These are phyloP conservation scores for Stenogyne calaminthoides DNA, from an alignment of 305 asterid species.

Conservation along the genomic window DNA sequence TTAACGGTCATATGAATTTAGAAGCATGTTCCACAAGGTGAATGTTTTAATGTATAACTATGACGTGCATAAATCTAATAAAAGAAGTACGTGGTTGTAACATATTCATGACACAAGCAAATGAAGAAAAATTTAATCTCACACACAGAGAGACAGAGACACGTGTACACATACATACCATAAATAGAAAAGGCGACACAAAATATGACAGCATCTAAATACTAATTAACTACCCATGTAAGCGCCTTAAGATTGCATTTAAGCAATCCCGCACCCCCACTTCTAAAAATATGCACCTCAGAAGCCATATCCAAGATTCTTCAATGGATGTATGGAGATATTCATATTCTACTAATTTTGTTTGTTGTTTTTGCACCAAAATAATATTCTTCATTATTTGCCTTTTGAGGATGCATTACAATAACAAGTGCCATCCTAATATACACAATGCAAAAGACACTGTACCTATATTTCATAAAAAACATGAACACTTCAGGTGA, in stretches of 20 bases:
- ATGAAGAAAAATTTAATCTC: neutral
- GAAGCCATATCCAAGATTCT: neutral
- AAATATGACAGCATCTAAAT: neutral
- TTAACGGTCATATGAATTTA: neutral
- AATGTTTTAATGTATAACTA: neutral
- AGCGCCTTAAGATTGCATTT: neutral
- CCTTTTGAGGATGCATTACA: neutral
- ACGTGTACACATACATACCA: neutral
- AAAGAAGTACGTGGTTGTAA: slow-evolving; percentile 6
- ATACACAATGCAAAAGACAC: neutral
- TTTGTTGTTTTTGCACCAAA: neutral
- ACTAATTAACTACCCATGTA: neutral
- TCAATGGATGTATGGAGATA: neutral
- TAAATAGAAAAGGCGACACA: neutral
- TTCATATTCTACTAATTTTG: neutral
- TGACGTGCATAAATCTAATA: neutral
- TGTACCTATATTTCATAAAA: neutral
- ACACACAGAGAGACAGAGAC: neutral
- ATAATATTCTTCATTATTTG: neutral
- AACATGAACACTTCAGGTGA: neutral
- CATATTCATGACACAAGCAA: neutral
- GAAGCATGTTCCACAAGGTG: neutral
- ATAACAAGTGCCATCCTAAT: neutral
- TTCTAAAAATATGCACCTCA: neutral
- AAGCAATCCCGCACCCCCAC: slow-evolving; percentile 1